These are phyloP conservation scores for Cladosporium colombiae DNA, from an alignment of 2,329 filamentous ascomycete species.

Conservation along the genomic window DNA sequence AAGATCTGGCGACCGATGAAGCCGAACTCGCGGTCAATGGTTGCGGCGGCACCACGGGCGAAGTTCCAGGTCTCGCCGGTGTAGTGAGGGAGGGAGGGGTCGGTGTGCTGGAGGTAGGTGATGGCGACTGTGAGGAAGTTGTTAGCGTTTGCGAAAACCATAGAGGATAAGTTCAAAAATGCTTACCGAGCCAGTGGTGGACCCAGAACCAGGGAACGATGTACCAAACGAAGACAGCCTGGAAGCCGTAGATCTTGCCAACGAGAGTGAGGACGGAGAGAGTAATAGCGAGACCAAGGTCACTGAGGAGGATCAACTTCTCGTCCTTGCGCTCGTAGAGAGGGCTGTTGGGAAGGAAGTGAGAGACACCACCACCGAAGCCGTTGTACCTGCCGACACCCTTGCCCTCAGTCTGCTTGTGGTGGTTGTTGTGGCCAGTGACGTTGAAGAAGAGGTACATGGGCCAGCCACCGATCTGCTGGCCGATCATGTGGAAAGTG, in stretches of 20 bases:
- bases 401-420: constrained; percentile 87
- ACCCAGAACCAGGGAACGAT: constrained; percentile 94
- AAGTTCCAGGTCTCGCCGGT: constrained; percentile 84
- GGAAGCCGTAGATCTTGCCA: constrained; percentile 75
- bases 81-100: constrained; percentile 93
- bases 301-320: constrained; percentile 81
- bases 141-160: constrained; percentile 10
- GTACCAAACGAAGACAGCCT: constrained; percentile 93
- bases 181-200: constrained; percentile 96
- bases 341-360: constrained; percentile 86
- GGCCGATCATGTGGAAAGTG: constrained; percentile 68
- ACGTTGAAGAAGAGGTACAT: constrained; percentile 89
- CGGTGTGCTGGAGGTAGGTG: constrained; percentile 96
- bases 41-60: constrained; percentile 87
- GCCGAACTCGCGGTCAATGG: constrained; percentile 95
- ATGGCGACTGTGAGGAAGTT: constrained; percentile 70
- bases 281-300: constrained; percentile 70
- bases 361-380: constrained; percentile 75
- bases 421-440: constrained; percentile 94
- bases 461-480: constrained; percentile 93
- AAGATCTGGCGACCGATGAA: constrained; percentile 89
- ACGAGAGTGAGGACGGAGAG: constrained; percentile 65
- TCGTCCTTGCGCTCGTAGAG: constrained; percentile 91
- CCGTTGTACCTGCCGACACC: constrained; percentile 92
- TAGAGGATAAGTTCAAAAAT: neutral